A percentile compares a stretch with the other conserved stretches of the same genome.
Conservation (phyloP, 2,329 filamentous ascomycete species). For the Coniochaeta prunicola region DNA sequence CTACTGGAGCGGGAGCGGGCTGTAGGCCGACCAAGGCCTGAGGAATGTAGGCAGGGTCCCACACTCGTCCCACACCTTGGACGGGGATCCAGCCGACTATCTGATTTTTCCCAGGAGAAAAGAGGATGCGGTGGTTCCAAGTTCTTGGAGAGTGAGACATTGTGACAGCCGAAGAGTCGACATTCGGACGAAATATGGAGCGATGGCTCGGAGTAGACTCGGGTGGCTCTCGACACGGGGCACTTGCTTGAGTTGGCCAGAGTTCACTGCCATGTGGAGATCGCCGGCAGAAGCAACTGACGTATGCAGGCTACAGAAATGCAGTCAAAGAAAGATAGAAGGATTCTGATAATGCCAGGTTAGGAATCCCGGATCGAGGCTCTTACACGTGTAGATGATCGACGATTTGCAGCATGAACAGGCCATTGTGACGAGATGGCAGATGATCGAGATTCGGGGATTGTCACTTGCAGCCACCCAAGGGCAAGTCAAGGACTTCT, state of each 20-base stretch:
- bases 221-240: too few species aligned
- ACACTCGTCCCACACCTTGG: not conserved
- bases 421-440: too few species aligned
- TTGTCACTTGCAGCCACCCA: too few species aligned
- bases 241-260: too few species aligned
- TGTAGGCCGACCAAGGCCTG: not conserved
- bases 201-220: not conserved
- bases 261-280: not conserved
- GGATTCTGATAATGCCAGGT: too few species aligned
- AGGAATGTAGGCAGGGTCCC: not conserved
- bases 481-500: not conserved
- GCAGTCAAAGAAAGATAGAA: too few species aligned
- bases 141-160: not conserved
- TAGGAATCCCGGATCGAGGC: too few species aligned
- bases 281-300: not conserved
- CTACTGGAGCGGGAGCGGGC: not conserved
- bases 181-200: not conserved
- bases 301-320: too few species aligned
- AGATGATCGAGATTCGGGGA: too few species aligned
- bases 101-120: not conserved
- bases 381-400: too few species aligned
- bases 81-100: not conserved
- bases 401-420: too few species aligned
- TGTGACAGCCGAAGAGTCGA: not conserved
- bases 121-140: not conserved